Percentiles rank a stretch among this genome's conserved stretches.
Conservation (phyloP, 257 asterid species). For the Nicotiana obtusifolia region DNA sequence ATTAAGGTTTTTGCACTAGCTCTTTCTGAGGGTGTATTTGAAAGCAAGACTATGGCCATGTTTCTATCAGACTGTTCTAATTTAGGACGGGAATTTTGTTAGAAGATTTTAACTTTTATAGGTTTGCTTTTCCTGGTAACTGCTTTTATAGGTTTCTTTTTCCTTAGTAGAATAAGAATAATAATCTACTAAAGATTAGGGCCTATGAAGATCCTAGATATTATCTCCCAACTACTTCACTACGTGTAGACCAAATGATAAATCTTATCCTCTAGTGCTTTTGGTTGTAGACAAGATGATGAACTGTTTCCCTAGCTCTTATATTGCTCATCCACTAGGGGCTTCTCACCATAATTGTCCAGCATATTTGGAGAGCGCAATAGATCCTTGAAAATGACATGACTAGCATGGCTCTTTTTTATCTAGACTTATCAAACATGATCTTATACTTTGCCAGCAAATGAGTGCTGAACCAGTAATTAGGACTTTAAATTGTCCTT, state of each 20-base stretch:
- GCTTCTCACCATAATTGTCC: background rate
- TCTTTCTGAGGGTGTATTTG: background rate
- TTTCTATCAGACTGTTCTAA: background rate
- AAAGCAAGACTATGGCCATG: background rate
- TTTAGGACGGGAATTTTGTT: background rate
- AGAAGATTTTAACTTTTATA: background rate
- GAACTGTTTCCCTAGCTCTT: background rate
- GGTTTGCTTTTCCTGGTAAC: background rate
- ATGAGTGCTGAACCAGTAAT: background rate
- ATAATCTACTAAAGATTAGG: background rate
- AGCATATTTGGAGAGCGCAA: background rate
- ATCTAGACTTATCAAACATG: constrained; percentile 5
- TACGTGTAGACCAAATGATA: background rate
- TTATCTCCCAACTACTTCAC: background rate
- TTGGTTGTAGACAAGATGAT: background rate
- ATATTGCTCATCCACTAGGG: background rate
- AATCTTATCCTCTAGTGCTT: background rate
- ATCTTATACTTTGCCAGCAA: background rate
- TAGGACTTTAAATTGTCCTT: background rate
- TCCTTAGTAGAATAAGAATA: background rate
- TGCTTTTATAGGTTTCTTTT: background rate
- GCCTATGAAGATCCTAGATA: background rate
- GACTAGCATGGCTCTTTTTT: background rate
- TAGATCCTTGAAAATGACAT: background rate
- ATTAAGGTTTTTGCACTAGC: background rate